Evolutionary conservation across 2,329 filamentous ascomycete genomes (phyloP), one percentile per base, ranked within the genome.

Genomic region (Neoarthrinium moseri): DNA sequence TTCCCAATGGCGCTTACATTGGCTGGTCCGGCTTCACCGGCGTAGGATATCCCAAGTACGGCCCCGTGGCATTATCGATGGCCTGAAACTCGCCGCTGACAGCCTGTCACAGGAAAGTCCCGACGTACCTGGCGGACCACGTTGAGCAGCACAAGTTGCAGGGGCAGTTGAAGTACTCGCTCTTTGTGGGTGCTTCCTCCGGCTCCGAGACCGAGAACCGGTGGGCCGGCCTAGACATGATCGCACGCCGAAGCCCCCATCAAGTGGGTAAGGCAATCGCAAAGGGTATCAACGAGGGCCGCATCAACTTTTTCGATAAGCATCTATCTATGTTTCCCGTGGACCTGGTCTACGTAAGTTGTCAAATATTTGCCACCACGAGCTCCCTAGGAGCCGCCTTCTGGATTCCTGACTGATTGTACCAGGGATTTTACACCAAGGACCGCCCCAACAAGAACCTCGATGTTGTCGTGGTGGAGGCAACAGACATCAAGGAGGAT

Each of bases 241-340:
- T 95, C 59, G 86, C 92, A 71, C 78, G 89, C 47, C 81, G 90
- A 46, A 81, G 82, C 56, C 90, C 90, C 46, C 90, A 95, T 70
- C 90, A 95, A 65, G 90, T 95, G 50, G 90, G 90, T 62, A 95
- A 95, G 74, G 80, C 87, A 48, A 95, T 95, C 54, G 82, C 90
- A 50, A 92, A 89, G 73, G 90, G 90, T 8, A 95, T 95, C 71
- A 95, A 95, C 67, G 83, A 86, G 57, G 90, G 90, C 34, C 78
- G 86, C 55, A 95, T 95, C 70, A 84, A 92, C 52, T 95, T 95
- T 70, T 95, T 95, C 64, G 90, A 95, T 67, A 95, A 95, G 73
- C 90, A 95, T 72, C 67, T 95, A 62, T 91, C 86, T 68, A 95
- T 95, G 90, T 95, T 95, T 65, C 90, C 90, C 4, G 79, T 85